Conservation (phyloP, 2,329 filamentous ascomycete species). For the Epicoccum sorghinum region DNA sequence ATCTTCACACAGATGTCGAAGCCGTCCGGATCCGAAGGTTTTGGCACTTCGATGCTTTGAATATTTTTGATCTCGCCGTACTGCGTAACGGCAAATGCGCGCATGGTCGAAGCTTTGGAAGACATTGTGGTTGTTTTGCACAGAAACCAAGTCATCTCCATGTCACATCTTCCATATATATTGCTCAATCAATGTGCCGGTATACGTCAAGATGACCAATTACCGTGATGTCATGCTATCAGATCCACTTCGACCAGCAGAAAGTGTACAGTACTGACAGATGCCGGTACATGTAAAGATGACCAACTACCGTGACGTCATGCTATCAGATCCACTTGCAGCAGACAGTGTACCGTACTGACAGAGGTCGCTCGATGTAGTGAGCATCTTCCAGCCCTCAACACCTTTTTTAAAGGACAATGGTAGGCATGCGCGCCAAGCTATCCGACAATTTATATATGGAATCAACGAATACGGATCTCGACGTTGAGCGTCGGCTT, state of each 20-base stretch:
- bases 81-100: slow-evolving; percentile 38
- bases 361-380: too few relatives aligned
- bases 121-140: neutral
- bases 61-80: slow-evolving; percentile 39
- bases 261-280: too few relatives aligned
- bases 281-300: neutral
- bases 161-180: neutral
- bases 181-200: neutral
- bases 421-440: neutral
- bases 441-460: neutral
- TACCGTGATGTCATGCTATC: neutral
- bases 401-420: too few relatives aligned
- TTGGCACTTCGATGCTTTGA: slow-evolving; percentile 36
- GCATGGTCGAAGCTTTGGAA: slow-evolving; percentile 26
- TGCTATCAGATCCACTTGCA: neutral
- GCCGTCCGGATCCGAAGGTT: slow-evolving; percentile 36
- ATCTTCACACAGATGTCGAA: slow-evolving; percentile 43
- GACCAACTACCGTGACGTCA: slow-evolving; percentile 2
- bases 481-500: neutral
- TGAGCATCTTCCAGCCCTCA: too few relatives aligned
- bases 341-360: too few relatives aligned
- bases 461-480: neutral
- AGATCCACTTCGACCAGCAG: neutral
- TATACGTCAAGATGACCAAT: slow-evolving; percentile 3
- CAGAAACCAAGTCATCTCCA: neutral